These are phyloP conservation scores for Ophiostoma tasmaniense DNA, from an alignment of 2,329 filamentous ascomycete genomes.

Conservation along the genomic window DNA sequence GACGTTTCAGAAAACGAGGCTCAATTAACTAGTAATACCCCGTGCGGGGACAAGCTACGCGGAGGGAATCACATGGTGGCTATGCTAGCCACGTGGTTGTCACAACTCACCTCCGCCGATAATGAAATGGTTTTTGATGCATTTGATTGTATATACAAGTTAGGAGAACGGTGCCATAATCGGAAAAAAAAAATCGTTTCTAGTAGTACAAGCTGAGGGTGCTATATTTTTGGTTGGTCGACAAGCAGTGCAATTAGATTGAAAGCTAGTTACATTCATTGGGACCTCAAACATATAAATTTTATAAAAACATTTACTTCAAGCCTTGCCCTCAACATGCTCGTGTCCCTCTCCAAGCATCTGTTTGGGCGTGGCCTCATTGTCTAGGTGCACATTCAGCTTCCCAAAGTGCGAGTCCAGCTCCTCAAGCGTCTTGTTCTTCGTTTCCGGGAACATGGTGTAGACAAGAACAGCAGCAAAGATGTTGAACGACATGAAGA, in stretches of 20 bases:
- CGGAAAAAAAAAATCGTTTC: too few relatives aligned
- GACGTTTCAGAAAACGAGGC: not conserved
- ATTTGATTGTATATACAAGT: too few relatives aligned
- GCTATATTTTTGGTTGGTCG: too few relatives aligned
- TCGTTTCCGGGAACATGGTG: conserved; percentile 21
- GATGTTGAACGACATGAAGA: conserved; percentile 23
- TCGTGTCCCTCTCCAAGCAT: conserved; percentile 20
- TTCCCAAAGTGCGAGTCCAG: conserved; percentile 25
- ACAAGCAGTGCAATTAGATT: not conserved
- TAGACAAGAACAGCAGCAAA: conserved; percentile 22
- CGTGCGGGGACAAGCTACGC: not conserved
- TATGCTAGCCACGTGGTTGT: not conserved
- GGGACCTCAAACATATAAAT: not conserved
- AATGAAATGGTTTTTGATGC: not conserved
- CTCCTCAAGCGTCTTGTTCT: conserved; percentile 32
- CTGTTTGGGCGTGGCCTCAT: conserved; percentile 24
- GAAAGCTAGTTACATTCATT: too few relatives aligned
- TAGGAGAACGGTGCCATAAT: too few relatives aligned
- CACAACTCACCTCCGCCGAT: not conserved
- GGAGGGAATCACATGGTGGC: not conserved
- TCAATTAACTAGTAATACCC: not conserved
- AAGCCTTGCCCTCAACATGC: conserved; percentile 12
- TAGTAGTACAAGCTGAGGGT: too few relatives aligned
- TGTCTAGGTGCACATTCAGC: conserved; percentile 22
- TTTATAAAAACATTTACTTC: not conserved